These are phyloP conservation scores for Ocimum tenuiflorum DNA, from an alignment of 257 asterid genomes.

Conservation along the genomic window DNA sequence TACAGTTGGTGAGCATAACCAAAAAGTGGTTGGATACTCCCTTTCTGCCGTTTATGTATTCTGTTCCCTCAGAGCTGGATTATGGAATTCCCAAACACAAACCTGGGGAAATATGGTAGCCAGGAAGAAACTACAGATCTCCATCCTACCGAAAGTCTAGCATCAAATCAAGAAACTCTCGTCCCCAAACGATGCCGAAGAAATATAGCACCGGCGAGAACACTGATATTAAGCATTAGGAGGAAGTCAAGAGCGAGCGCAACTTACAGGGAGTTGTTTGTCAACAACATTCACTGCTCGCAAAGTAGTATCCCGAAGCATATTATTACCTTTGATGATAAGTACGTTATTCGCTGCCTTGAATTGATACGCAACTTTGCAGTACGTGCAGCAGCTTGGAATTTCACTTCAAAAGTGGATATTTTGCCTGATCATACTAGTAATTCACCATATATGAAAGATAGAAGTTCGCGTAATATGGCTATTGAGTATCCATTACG, in stretches of 20 bases:
- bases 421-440: constrained; percentile 24
- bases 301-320: constrained; percentile 49
- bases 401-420: constrained; percentile 35
- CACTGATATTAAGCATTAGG: constrained; percentile 26
- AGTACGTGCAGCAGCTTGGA: constrained; percentile 36
- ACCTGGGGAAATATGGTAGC: constrained; percentile 29
- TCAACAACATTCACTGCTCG: constrained; percentile 28
- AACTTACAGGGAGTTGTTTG: constrained; percentile 34
- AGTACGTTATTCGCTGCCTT: constrained; percentile 57
- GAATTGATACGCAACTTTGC: constrained; percentile 50
- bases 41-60: constrained; percentile 28
- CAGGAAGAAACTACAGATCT: constrained; percentile 27
- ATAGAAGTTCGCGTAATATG: constrained; percentile 26
- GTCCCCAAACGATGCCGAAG: constrained; percentile 14
- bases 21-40: constrained; percentile 4
- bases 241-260: constrained; percentile 28
- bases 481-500: constrained; percentile 28
- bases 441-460: constrained; percentile 23
- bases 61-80: constrained; percentile 26
- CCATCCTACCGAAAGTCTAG: constrained; percentile 28
- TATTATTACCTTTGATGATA: constrained; percentile 60
- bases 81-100: constrained; percentile 31
- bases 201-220: constrained; percentile 21
- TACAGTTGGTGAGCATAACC: not conserved
- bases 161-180: constrained; percentile 24